Conservation (phyloP, 139 green algal genomes). For the Coelastrella sp. region DNA sequence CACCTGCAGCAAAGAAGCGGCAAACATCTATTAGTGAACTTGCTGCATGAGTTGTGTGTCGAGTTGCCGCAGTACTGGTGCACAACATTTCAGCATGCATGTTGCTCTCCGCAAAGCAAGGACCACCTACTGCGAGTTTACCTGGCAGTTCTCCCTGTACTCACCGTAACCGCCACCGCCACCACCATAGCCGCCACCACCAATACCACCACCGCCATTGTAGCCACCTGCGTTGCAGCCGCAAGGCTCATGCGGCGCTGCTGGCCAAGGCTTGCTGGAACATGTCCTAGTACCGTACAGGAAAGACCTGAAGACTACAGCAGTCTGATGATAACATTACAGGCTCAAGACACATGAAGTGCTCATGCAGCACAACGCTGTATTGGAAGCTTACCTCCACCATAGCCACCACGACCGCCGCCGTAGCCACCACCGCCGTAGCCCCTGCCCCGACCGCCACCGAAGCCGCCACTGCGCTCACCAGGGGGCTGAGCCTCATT, state of each 20-base stretch:
- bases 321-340: no score
- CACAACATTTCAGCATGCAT: no score
- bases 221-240: constrained; percentile 16
- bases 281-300: no score
- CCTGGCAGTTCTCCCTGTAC: not conserved
- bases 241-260: no score
- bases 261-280: no score
- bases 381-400: constrained; percentile 9
- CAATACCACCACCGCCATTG: constrained; percentile 38
- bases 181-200: constrained; percentile 29
- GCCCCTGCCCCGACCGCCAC: constrained; percentile 21
- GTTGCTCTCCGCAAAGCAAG: no score
- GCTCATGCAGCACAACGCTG: not conserved
- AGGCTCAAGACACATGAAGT: no score
- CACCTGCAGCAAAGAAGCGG: not conserved
- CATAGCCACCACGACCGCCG: constrained; percentile 33
- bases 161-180: constrained; percentile 5
- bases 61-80: no score
- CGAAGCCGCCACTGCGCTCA: constrained; percentile 5
- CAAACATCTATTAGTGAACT: not conserved
- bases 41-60: not conserved
- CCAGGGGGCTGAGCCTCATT: constrained; percentile 66
- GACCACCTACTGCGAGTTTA: no score
- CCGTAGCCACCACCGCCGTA: constrained; percentile 2
- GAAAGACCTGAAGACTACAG: no score